Base-by-base conservation (phyloP, 345 rosid genomes). In the Theobroma cacao region DNA sequence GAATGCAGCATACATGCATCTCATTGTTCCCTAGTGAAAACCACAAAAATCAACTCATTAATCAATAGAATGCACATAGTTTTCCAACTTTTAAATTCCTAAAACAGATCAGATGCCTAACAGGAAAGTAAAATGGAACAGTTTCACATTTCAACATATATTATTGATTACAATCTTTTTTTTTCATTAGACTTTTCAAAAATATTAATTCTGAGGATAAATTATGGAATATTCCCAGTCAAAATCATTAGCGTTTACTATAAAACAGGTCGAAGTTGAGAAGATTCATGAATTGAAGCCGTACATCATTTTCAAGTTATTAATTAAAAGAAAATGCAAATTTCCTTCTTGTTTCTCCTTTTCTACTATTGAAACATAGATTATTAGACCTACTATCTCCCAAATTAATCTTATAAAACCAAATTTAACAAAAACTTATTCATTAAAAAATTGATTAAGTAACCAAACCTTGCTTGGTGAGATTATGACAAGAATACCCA, bases 1-100 rank as follows among this genome's bases (percentile, higher is more conserved):
- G 88, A 74, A 70, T 83, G 84, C 99, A 96, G 75, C 99, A 96
- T 40, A 89, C 91, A 72, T 84, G 86, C 89, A 94, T 84, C 75
- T 74, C 77, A 52, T 77, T 85, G 50, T 73, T 87, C 73, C 97
- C 99, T 96, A 80, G 3, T 15, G n/a, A 81, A 78, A 66, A 31
- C 45, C 72, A 76, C 22, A 1, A 50, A 33, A 66, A 41, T 1
- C 20, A 55, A 50, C 60, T 31, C 41, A 33, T 61, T 45, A 59
- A 76, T 59, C 63, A 82, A 68, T 14, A 24, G 36, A 43, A 24
- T 26, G 13, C 38, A 43, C 6, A 20, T 3, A 38, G 70, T 15
- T 62, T 31, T 62, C 34, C 15, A 77, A 36, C 28, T 75, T 61
- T 36, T n/a, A 10, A 20, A 10, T 36, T 64, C 45, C 43, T 8